Percentiles rank a stretch among this genome's conserved stretches.
These are phyloP conservation scores for Alnus glutinosa DNA, from an alignment of 306 rosid species.

Conservation along the genomic window DNA sequence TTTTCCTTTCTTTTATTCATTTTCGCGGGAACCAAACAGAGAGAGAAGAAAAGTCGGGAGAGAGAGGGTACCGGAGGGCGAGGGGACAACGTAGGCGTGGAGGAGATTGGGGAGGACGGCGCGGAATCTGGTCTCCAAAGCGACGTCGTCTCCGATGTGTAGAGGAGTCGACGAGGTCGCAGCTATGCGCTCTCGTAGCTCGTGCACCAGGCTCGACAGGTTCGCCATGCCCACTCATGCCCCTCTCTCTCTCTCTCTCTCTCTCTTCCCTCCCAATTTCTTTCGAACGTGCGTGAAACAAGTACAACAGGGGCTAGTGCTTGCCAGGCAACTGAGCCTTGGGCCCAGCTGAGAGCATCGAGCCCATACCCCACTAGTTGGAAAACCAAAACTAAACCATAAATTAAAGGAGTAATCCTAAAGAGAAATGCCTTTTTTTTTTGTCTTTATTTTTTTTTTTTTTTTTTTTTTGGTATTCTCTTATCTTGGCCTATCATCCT, in stretches of 20 bases:
- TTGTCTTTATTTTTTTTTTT: no score
- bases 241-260: conserved; percentile 2
- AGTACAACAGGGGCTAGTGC: no score
- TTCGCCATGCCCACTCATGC: conserved; percentile 46
- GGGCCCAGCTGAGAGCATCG: not conserved
- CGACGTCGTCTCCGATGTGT: conserved; percentile 51
- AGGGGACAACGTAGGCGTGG: conserved; percentile 60
- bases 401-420: no score
- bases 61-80: conserved; percentile 54
- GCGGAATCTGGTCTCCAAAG: conserved; percentile 73
- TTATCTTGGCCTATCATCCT: no score
- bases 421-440: no score
- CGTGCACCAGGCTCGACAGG: conserved; percentile 71
- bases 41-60: not conserved
- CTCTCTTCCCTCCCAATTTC: conserved; percentile 38
- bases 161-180: conserved; percentile 64
- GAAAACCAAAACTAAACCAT: no score
- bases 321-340: not conserved
- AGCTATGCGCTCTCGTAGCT: conserved; percentile 77
- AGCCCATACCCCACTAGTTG: not conserved
- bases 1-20: not conserved
- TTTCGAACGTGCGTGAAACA: conserved; percentile 20
- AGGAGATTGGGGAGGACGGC: conserved; percentile 81
- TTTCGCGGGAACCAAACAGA: conserved; percentile 15
- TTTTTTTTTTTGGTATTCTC: no score